Conservation (phyloP, 2,329 filamentous ascomycete species). For the Aspergillus amoenus region DNA sequence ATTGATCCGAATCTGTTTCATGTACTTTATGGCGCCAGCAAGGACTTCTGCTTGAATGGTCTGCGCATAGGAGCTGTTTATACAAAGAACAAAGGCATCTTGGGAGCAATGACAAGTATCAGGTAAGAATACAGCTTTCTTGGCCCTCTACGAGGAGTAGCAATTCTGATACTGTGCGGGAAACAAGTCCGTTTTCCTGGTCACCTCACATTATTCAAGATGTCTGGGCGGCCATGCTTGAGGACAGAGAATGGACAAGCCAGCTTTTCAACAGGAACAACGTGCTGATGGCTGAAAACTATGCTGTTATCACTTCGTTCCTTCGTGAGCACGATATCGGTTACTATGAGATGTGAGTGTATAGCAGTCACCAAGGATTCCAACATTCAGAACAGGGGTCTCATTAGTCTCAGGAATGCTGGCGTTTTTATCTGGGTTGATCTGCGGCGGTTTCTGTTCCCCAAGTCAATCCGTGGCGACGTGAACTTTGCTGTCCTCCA, state of each 20-base stretch:
- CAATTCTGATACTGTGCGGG: not conserved
- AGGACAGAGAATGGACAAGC: not conserved
- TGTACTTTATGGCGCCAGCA: constrained; percentile 48
- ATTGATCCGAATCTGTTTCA: constrained; percentile 54
- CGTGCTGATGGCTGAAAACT: not conserved
- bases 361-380: not conserved
- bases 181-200: constrained; percentile 1
- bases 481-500: not conserved
- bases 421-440: not conserved
- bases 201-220: not conserved
- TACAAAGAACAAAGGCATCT: not conserved
- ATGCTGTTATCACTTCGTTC: not conserved
- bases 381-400: not conserved
- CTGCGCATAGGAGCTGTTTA: constrained; percentile 47
- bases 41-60: constrained; percentile 59
- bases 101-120: not conserved
- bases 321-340: not conserved
- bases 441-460: not conserved
- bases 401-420: not conserved
- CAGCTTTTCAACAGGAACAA: not conserved
- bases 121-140: not conserved
- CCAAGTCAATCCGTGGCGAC: too few relatives aligned
- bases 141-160: too few relatives aligned
- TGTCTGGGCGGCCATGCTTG: not conserved
- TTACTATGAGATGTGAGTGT: not conserved